Evolutionary conservation across 2,329 filamentous ascomycete species (phyloP), one percentile per base, ranked within the genome.

Genomic region (Aureobasidium lini): DNA sequence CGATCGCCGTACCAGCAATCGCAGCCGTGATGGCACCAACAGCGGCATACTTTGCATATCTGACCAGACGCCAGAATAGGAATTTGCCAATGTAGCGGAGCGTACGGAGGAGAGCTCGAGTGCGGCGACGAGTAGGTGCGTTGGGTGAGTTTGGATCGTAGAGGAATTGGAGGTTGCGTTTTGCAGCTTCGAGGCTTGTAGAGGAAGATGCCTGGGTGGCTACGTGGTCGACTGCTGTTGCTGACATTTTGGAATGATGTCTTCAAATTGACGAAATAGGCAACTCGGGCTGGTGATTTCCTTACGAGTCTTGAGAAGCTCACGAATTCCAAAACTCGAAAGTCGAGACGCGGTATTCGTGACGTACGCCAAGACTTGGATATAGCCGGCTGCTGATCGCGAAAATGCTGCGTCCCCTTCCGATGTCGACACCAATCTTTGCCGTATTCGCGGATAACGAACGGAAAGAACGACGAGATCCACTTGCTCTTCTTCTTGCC

Each of bases 21-120:
- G 74, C 73, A 1, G 74, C 73, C 0, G 72, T 68, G 6, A 73
- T 59, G 1, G 72, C 71, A 3, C 74, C 75, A 34, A 76, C 71
- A 2, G 72, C 72, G 4, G 73, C 73, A 52, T 76, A 77, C 60
- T 76, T 77, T 23, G 73, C 74, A 53, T 75, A 76, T 2, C 74
- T 69, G 0, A 75, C 68, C 0, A 75, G 62, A 18, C 73, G 69
- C 74, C 74, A 77, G 66, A 76, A 76, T 10, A 72, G 49, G 65
- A 76, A 76, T 56, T 74, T 70, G 37, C 70, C 46, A 32, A 71
- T 61, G 48, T 75, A 76, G 53, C 73, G 73, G 1, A 70, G 49
- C 16, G 68, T 68, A 58, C 72, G 71, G 13, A 77, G 70, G 46
- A 74, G 57, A 11, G 72, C 68, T 61, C 75, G 70, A 0, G 74